Conservation (phyloP, 2,329 filamentous ascomycete species). For the Escovopsis weberi region DNA sequence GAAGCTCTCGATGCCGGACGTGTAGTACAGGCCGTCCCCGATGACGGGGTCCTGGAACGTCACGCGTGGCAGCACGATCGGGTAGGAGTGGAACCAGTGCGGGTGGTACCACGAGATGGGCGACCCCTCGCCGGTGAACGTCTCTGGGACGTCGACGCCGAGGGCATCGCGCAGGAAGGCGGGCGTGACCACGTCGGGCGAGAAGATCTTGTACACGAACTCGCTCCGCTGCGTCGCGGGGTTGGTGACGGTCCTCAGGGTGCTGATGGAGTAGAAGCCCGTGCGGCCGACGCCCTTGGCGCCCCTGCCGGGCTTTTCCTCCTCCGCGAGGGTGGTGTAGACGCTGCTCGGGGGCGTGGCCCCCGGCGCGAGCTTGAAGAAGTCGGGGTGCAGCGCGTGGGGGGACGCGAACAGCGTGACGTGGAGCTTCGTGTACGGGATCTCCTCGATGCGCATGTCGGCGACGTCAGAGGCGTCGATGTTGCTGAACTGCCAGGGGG, state of each 20-base stretch:
- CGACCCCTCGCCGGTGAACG: constrained; percentile 19
- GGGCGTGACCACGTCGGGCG: constrained; percentile 35
- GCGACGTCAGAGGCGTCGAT: constrained; percentile 55
- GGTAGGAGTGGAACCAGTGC: constrained; percentile 73
- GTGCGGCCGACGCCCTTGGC: constrained; percentile 51
- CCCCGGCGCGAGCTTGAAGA: constrained; percentile 53
- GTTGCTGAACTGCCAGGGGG: constrained; percentile 66
- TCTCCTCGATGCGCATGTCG: constrained; percentile 52
- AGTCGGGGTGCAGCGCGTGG: constrained; percentile 51
- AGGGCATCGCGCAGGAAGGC: constrained; percentile 39
- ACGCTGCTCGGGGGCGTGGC: constrained; percentile 54
- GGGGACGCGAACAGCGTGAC: constrained; percentile 82
- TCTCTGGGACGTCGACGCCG: constrained; percentile 30
- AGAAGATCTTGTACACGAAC: constrained; percentile 53
- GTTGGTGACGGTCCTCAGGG: constrained; percentile 49
- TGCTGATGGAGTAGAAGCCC: constrained; percentile 77
- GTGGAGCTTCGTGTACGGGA: constrained; percentile 78
- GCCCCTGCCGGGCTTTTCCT: constrained; percentile 36
- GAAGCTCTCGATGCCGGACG: constrained; percentile 73
- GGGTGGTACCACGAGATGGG: constrained; percentile 62
- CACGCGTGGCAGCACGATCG: constrained; percentile 66
- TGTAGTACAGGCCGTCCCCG: constrained; percentile 53
- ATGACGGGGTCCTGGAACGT: constrained; percentile 74
- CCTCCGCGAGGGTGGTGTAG: constrained; percentile 62
- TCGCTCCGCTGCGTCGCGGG: constrained; percentile 39